Conservation (phyloP, 2,329 filamentous ascomycete species). For the Rutstroemia sydowiana region DNA sequence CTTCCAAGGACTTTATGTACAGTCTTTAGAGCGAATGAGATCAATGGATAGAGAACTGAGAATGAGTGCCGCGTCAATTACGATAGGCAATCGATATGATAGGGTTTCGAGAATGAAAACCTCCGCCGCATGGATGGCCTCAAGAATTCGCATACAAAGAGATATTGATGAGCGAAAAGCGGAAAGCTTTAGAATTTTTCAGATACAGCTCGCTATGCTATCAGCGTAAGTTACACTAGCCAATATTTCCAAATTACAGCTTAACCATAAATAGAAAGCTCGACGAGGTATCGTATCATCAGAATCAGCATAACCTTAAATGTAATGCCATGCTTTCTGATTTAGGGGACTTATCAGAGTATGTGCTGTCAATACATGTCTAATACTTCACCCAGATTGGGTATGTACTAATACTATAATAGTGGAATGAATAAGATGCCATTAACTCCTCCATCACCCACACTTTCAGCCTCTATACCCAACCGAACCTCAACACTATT, state of each 20-base stretch:
- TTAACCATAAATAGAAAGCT: slow-evolving; percentile 15
- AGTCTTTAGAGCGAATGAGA: slow-evolving; percentile 15
- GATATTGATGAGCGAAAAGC: slow-evolving; percentile 18
- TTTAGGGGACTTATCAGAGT: slow-evolving; percentile 8
- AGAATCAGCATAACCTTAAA: slow-evolving; percentile 17
- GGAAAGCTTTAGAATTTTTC: slow-evolving; percentile 19
- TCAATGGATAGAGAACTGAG: slow-evolving; percentile 15
- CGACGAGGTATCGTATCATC: slow-evolving; percentile 21
- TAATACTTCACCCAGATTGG: not conserved
- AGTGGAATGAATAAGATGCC: slow-evolving; percentile 7
- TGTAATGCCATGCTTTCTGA: slow-evolving; percentile 11
- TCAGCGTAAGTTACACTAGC: slow-evolving; percentile 16
- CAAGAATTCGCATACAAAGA: slow-evolving; percentile 16
- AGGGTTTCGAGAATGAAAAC: slow-evolving; percentile 18
- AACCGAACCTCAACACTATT: not conserved
- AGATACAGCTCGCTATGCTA: slow-evolving; percentile 19
- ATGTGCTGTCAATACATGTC: slow-evolving; percentile 1
- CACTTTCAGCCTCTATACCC: not conserved
- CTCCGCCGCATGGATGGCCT: slow-evolving; percentile 17
- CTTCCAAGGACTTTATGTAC: slow-evolving; percentile 16
- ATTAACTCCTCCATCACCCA: slow-evolving; percentile 2
- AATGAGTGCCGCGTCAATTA: slow-evolving; percentile 9
- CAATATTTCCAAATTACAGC: not conserved
- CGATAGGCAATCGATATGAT: slow-evolving; percentile 15
- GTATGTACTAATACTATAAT: slow-evolving; percentile 6